Evolutionary conservation across 129 eudicot species (phyloP).

Genomic region (Pittosporum tobira): DNA sequence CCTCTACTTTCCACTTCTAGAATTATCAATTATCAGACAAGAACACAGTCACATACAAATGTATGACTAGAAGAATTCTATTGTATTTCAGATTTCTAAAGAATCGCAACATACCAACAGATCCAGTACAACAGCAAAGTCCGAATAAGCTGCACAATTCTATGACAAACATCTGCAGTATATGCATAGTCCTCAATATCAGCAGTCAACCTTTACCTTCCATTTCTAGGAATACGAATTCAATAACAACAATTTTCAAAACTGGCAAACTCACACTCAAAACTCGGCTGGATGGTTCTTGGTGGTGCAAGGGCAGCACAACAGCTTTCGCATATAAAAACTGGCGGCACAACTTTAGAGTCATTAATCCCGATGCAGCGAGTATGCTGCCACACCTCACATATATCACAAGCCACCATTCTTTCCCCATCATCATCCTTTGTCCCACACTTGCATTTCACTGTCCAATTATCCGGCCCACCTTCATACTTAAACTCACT

Average conservation of each 20-base stretch:
- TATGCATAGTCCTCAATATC: not conserved
- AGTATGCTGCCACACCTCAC: conserved; percentile 94
- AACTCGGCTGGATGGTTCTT: conserved; percentile 9
- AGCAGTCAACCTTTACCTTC: not conserved
- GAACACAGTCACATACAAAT: too few species aligned
- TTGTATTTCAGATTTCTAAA: not conserved
- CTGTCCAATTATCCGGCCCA: conserved; percentile 76
- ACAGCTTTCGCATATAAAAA: conserved; percentile 64
- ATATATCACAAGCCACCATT: conserved; percentile 88
- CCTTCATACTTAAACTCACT: conserved; percentile 49
- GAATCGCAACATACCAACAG: too few species aligned
- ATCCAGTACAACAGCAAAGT: too few species aligned
- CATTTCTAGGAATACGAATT: not conserved
- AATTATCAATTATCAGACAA: too few species aligned
- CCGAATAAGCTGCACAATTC: not conserved
- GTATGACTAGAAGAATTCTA: conserved; percentile 1
- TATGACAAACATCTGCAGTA: not conserved
- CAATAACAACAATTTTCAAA: not conserved
- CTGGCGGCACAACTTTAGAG: conserved; percentile 49
- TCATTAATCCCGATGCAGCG: conserved; percentile 73
- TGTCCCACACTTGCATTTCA: conserved; percentile 75
- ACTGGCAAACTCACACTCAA: not conserved
- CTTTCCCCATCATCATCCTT: conserved; percentile 87
- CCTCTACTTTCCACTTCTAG: too few species aligned
- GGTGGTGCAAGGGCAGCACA: conserved; percentile 49